phyloP scores from a whole-genome alignment of 164 flowering plant genomes.

The Litsea cubeba region DNA sequence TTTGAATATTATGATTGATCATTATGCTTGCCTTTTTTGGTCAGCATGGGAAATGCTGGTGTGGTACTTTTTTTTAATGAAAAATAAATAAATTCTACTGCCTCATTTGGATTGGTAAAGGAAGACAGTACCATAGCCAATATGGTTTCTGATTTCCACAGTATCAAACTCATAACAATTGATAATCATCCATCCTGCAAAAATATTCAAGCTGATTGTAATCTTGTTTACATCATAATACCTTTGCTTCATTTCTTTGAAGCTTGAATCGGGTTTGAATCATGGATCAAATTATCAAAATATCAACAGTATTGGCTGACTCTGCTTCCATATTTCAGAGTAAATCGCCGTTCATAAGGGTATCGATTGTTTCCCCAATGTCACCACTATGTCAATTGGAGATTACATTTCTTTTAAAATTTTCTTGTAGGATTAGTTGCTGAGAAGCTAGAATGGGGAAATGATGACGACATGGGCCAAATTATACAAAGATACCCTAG shows the following conservation, averaged over 20 bases:
- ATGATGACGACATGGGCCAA: constrained; percentile 45
- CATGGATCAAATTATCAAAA: not conserved
- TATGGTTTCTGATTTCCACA: not conserved
- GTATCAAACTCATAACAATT: not conserved
- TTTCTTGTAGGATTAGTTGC: constrained; percentile 43
- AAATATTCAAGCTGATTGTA: not conserved
- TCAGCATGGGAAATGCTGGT: not conserved
- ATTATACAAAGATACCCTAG: constrained; percentile 41
- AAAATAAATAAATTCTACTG: not conserved
- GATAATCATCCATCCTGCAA: not conserved
- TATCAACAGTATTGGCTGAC: not conserved
- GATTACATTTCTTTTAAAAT: constrained; percentile 6
- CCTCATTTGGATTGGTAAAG: not conserved
- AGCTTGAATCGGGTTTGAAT: not conserved
- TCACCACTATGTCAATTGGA: not conserved
- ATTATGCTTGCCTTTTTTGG: not conserved
- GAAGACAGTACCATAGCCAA: not conserved
- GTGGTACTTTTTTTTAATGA: no score
- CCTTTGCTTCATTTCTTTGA: not conserved
- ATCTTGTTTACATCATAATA: no score
- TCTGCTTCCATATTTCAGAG: not conserved
- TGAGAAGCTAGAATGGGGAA: constrained; percentile 93
- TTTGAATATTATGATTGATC: not conserved
- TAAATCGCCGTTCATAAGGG: no score
- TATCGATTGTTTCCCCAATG: not conserved